Evolutionary conservation across 164 flowering plant species (phyloP).

Genomic region (Magnolia kwangsiensis): DNA sequence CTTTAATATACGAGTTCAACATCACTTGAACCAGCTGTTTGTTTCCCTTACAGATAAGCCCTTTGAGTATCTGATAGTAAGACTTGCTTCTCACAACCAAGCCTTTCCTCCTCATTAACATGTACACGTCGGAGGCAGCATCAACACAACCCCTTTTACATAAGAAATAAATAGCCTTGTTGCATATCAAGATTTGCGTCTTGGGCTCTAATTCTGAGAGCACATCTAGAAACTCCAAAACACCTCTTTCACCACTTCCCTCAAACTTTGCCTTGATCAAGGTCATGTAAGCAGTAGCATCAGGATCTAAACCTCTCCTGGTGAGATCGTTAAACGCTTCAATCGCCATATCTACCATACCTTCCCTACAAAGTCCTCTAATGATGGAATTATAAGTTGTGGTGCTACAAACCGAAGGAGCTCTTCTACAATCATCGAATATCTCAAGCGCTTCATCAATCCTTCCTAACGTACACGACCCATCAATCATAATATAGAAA

Average conservation of each 20-base stretch:
- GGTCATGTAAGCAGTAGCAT: constrained; percentile 26
- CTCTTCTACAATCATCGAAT: constrained; percentile 47
- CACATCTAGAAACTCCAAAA: constrained; percentile 36
- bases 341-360: constrained; percentile 57
- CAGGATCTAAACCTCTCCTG: constrained; percentile 38
- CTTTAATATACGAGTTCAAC: constrained; percentile 46
- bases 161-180: constrained; percentile 43
- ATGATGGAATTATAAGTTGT: constrained; percentile 54
- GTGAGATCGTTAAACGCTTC: constrained; percentile 53
- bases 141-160: constrained; percentile 42
- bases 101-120: constrained; percentile 40
- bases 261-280: constrained; percentile 38
- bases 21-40: constrained; percentile 25
- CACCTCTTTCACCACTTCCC: constrained; percentile 39
- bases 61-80: constrained; percentile 42
- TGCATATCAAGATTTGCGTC: constrained; percentile 26
- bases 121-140: constrained; percentile 38
- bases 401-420: constrained; percentile 25
- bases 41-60: constrained; percentile 32
- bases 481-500: constrained; percentile 64
- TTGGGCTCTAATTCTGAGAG: constrained; percentile 31
- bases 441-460: constrained; percentile 65
- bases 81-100: constrained; percentile 27
- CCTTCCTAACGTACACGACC: constrained; percentile 54
- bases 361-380: constrained; percentile 47